Base-by-base conservation (phyloP, 352 stramenopile genomes). In the Chrysophaeum taylorii region DNA sequence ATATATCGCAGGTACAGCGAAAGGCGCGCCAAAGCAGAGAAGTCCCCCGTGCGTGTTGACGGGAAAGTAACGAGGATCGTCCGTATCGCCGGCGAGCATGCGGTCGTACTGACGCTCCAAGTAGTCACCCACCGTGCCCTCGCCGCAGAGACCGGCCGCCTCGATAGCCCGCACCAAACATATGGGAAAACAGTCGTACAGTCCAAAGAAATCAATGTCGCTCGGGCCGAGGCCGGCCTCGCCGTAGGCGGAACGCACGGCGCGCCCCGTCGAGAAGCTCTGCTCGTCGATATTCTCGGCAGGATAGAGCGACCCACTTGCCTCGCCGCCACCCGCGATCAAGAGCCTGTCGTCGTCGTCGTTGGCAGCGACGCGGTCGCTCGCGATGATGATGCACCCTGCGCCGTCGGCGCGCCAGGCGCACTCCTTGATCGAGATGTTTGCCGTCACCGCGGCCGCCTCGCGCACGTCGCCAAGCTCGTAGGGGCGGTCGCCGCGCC, bases 161-260 rank as follows among this genome's bases (percentile, higher is more conserved):
- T 82, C 78, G n/a, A 82, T 67, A n/a, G 78, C 78, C 33, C 78
- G 75, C 23, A 82, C 53, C 7, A 82, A 72, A 57, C 78, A 82
- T 31, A 82, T 79, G 25, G 78, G 78, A 66, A 82, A 82, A 62
- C 78, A 82, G 67, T 82, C 78, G 68, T 82, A 82, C 23, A 82
- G 50, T 29, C 76, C 78, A 68, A 82, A 82, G 31, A 80, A 81
- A 43, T 82, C 76, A 63, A 82, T 82, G 37, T 82, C 74, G 0
- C 70, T 50, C 14, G 33, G 48, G 5, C 82, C 50, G 33, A 81
- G 74, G 2, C 70, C 70, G 25, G 78, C 76, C 53, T 76, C 52
- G 16, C 57, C 61, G 54, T 82, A 82, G 12, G 78, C 78, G 29
- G 67, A 54, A 0, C 23, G 21, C 38, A 77, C 78, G 2, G 78